A percentile compares a stretch with the other conserved stretches of the same genome.
Evolutionary conservation across 106 monocot species (phyloP).

Genomic region (Narthecium ossifragum): DNA sequence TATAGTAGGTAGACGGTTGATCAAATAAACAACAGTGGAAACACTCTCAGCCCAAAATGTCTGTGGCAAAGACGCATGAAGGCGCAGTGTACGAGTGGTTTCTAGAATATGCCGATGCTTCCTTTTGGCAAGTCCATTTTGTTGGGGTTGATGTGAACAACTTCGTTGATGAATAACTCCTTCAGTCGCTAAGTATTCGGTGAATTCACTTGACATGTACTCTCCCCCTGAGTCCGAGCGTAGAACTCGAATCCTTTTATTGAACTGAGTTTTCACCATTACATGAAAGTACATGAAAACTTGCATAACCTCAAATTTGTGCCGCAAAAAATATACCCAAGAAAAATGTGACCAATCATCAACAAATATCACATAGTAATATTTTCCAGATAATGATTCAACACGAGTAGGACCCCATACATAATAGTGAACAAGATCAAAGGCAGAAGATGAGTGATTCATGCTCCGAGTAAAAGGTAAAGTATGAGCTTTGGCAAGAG

Average conservation of each 20-base stretch:
- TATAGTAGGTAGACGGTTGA: background rate
- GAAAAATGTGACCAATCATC: constrained; percentile 9
- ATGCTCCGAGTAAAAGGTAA: too few species aligned
- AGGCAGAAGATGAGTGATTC: too few species aligned
- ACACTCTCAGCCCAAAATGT: constrained; percentile 13
- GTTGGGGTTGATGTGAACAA: constrained; percentile 8
- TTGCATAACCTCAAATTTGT: background rate
- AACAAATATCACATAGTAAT: constrained; percentile 4
- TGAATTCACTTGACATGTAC: constrained; percentile 1
- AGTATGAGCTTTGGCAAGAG: constrained; percentile 7
- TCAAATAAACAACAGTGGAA: constrained; percentile 4
- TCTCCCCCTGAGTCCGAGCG: constrained; percentile 6
- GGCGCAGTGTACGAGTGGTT: constrained; percentile 1
- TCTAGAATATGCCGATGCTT: constrained; percentile 13
- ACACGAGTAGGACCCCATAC: background rate
- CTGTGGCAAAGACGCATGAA: background rate
- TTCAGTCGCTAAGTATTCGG: background rate
- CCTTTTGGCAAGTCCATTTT: constrained; percentile 14
- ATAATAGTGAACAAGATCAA: too few species aligned
- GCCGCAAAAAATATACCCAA: background rate
- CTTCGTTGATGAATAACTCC: constrained; percentile 4
- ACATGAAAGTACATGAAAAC: background rate
- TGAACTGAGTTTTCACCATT: background rate
- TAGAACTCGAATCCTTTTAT: constrained; percentile 4
- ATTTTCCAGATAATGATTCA: too few species aligned